Percentiles rank a stretch among this genome's conserved stretches.
Conservation (phyloP, 139 green algal genomes). For the Eudorina sp. region DNA sequence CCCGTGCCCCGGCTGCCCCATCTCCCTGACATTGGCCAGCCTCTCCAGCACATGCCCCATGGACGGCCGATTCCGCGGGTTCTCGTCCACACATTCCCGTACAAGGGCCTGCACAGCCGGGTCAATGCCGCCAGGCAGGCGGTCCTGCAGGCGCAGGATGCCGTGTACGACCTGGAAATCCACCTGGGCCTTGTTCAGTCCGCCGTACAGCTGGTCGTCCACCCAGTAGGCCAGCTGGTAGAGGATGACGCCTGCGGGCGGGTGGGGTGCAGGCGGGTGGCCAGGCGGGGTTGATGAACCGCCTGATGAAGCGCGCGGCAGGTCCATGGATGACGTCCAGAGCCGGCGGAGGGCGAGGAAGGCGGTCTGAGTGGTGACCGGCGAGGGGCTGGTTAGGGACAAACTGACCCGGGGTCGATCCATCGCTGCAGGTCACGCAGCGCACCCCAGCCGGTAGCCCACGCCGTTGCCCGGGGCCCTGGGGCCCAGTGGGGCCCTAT, state of each 20-base stretch:
- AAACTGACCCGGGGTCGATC: too few relatives aligned
- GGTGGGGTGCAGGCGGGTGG: too few relatives aligned
- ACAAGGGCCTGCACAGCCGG: conserved; percentile 6
- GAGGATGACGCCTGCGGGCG: conserved; percentile 37
- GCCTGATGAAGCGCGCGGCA: too few relatives aligned
- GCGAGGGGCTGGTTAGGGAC: too few relatives aligned
- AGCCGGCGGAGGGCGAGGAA: too few relatives aligned
- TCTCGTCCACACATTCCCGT: conserved; percentile 28
- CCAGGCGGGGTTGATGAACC: too few relatives aligned
- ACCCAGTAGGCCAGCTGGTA: conserved; percentile 45
- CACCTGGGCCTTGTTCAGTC: conserved; percentile 47
- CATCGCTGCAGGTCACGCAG: too few relatives aligned
- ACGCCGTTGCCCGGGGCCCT: too few relatives aligned
- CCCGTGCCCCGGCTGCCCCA: conserved; percentile 13
- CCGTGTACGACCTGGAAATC: conserved; percentile 45
- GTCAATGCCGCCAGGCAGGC: conserved; percentile 11
- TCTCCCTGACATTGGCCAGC: conserved; percentile 11
- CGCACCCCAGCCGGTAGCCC: too few relatives aligned
- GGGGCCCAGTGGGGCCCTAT: too few relatives aligned
- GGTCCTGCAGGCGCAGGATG: conserved; percentile 46
- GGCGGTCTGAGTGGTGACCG: too few relatives aligned
- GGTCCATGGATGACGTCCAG: too few relatives aligned
- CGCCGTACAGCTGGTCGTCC: conserved; percentile 46
- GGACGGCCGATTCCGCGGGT: neutral
- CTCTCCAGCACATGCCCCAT: conserved; percentile 16